A percentile compares a stretch with the other conserved stretches of the same genome.
These are phyloP conservation scores for Bipolaris gigantea DNA, from an alignment of 2,329 filamentous ascomycete genomes.

Conservation along the genomic window DNA sequence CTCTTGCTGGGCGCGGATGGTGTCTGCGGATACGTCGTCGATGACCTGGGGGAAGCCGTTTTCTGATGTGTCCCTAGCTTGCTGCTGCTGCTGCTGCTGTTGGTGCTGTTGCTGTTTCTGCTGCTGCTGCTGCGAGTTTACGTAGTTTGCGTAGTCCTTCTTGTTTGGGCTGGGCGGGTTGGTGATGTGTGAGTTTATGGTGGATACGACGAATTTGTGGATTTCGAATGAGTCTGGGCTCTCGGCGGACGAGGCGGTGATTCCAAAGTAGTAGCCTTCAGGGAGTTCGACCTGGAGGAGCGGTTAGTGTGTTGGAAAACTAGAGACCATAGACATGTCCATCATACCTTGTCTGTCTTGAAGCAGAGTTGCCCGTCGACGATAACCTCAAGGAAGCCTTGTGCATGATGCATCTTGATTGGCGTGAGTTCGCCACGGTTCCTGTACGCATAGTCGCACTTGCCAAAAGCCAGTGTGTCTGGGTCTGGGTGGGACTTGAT, in stretches of 20 bases:
- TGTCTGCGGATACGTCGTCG: conserved; percentile 49
- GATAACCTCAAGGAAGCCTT: conserved; percentile 70
- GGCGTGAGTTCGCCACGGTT: conserved; percentile 85
- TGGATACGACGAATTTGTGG: conserved; percentile 79
- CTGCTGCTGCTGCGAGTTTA: conserved; percentile 37
- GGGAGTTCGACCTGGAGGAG: conserved; percentile 68
- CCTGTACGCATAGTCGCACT: conserved; percentile 87
- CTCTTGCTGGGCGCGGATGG: conserved; percentile 50
- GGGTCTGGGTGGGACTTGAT: conserved; percentile 75
- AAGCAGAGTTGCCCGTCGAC: conserved; percentile 84
- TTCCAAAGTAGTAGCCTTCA: conserved; percentile 77
- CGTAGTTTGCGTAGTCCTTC: conserved; percentile 29
- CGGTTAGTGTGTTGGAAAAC: conserved; percentile 4
- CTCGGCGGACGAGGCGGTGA: conserved; percentile 86
- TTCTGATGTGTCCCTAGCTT: conserved; percentile 20
- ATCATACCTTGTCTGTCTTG: conserved; percentile 65
- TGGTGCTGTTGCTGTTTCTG: conserved; percentile 21
- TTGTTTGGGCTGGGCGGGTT: conserved; percentile 38
- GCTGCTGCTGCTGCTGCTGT: conserved; percentile 19
- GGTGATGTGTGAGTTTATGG: conserved; percentile 41
- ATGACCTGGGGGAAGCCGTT: conserved; percentile 43
- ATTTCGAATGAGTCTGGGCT: conserved; percentile 93
- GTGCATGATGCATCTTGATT: conserved; percentile 71
- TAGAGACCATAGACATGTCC: not conserved
- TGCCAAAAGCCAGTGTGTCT: conserved; percentile 86